phyloP scores from a whole-genome alignment of 805 yeast species.

The Wickerhamiella sorbophila region DNA sequence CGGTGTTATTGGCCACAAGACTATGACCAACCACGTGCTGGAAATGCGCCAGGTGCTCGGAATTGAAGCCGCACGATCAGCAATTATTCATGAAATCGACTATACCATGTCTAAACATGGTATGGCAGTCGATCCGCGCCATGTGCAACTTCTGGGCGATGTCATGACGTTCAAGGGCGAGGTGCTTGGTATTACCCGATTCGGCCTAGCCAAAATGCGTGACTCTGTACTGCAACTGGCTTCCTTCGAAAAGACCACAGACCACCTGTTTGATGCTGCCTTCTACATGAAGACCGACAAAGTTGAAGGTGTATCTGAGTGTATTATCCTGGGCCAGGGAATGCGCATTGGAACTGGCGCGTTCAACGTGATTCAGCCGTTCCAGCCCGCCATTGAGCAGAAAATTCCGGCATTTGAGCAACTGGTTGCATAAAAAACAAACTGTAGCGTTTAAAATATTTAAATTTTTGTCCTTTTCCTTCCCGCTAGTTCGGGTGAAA shows the following conservation, averaged over 20 bases:
- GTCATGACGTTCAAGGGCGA: constrained; percentile 99
- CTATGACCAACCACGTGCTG: constrained; percentile 80
- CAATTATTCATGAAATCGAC: constrained; percentile 87
- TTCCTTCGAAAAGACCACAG: constrained; percentile 95
- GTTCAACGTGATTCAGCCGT: constrained; percentile 46
- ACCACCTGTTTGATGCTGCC: constrained; percentile 95
- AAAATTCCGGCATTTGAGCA: constrained; percentile 16
- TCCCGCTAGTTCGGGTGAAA: not conserved
- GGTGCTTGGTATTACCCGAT: constrained; percentile 93
- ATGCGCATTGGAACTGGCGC: constrained; percentile 98
- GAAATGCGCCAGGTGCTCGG: constrained; percentile 86
- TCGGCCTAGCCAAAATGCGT: constrained; percentile 96
- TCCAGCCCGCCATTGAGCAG: constrained; percentile 14
- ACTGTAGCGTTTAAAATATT: not conserved
- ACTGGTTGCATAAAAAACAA: constrained; percentile 30
- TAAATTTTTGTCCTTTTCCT: not conserved
- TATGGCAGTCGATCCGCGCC: constrained; percentile 99
- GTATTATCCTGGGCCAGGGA: constrained; percentile 94
- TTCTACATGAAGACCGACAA: constrained; percentile 93
- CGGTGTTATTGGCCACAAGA: constrained; percentile 81
- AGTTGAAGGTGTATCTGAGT: constrained; percentile 95
- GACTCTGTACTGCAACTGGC: constrained; percentile 95
- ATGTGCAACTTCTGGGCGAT: constrained; percentile 91
- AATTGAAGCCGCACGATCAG: constrained; percentile 92
- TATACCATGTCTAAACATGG: constrained; percentile 99